A percentile compares a stretch with the other conserved stretches of the same genome.
phyloP scores from a whole-genome alignment of 2,329 filamentous ascomycete species.

The Pseudogymnoascus sp. region DNA sequence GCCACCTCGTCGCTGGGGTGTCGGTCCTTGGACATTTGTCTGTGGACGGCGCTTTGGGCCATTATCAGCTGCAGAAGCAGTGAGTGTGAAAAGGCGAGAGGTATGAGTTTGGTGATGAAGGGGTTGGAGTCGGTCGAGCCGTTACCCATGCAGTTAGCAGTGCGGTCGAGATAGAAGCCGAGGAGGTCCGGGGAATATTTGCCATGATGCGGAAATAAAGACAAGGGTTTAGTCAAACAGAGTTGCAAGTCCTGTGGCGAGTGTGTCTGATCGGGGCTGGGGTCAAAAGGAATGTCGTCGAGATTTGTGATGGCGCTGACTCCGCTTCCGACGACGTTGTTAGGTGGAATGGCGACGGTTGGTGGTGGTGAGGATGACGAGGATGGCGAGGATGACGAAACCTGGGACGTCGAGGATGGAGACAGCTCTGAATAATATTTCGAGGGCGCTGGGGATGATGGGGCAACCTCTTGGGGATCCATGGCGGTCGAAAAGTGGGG shows the following conservation, averaged over 20 bases:
- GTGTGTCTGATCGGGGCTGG: not conserved
- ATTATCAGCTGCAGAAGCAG: slow-evolving; percentile 39
- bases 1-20: slow-evolving; percentile 27
- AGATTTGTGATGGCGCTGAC: not conserved
- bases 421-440: not conserved
- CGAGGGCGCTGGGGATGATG: not conserved
- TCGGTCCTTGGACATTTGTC: slow-evolving; percentile 26
- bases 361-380: not conserved
- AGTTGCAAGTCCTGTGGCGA: not conserved
- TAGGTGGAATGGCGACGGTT: not conserved
- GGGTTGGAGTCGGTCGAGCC: slow-evolving; percentile 39
- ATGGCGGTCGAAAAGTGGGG: not conserved
- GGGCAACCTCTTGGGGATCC: not conserved
- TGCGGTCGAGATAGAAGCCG: slow-evolving; percentile 37
- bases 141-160: slow-evolving; percentile 40
- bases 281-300: not conserved
- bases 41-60: slow-evolving; percentile 35
- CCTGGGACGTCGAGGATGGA: not conserved
- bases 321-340: not conserved
- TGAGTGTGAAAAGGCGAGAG: slow-evolving; percentile 38
- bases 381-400: not conserved
- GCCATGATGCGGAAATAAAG: not conserved
- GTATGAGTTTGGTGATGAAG: slow-evolving; percentile 38
- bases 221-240: not conserved
- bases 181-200: slow-evolving; percentile 37